A percentile compares a stretch with the other conserved stretches of the same genome.
These are phyloP conservation scores for Solanum raphanifolium DNA, from an alignment of 257 asterid genomes.

Conservation along the genomic window DNA sequence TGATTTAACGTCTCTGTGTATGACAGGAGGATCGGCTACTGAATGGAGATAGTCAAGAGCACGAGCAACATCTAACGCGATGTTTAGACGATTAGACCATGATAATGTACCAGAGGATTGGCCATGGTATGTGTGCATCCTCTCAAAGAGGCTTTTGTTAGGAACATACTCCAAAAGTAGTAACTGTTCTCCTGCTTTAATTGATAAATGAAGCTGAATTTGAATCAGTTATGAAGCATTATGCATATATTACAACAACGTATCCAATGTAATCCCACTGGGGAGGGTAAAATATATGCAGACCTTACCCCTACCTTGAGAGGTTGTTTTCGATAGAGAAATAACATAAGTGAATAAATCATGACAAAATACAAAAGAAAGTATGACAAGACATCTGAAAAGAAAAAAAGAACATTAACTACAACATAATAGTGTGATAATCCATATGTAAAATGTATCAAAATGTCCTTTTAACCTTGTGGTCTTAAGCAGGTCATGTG, in stretches of 20 bases:
- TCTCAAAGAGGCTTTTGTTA: constrained; percentile 63
- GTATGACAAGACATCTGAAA: not conserved
- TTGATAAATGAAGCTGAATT: not conserved
- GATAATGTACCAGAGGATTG: constrained; percentile 36
- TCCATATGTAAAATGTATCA: too few species aligned
- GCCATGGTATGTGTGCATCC: constrained; percentile 60
- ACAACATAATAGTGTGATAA: not conserved
- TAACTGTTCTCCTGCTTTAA: constrained; percentile 61
- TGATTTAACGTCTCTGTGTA: constrained; percentile 66
- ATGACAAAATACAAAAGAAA: not conserved
- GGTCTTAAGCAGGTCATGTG: too few species aligned
- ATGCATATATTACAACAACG: not conserved
- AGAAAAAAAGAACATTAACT: not conserved
- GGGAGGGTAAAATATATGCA: not conserved
- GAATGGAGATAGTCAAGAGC: constrained; percentile 75
- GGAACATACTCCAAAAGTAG: constrained; percentile 65
- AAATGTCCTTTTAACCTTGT: not conserved
- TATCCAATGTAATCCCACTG: not conserved
- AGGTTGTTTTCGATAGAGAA: not conserved
- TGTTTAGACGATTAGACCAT: constrained; percentile 53
- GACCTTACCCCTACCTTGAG: not conserved
- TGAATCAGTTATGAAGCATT: not conserved
- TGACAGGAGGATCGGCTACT: constrained; percentile 64
- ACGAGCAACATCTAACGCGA: constrained; percentile 61
- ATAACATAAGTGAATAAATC: not conserved